Percentiles rank a stretch among this genome's conserved stretches.
Evolutionary conservation across 495 filamentous ascomycete genomes (phyloP).

Genomic region (Aspergillus cristatus): DNA sequence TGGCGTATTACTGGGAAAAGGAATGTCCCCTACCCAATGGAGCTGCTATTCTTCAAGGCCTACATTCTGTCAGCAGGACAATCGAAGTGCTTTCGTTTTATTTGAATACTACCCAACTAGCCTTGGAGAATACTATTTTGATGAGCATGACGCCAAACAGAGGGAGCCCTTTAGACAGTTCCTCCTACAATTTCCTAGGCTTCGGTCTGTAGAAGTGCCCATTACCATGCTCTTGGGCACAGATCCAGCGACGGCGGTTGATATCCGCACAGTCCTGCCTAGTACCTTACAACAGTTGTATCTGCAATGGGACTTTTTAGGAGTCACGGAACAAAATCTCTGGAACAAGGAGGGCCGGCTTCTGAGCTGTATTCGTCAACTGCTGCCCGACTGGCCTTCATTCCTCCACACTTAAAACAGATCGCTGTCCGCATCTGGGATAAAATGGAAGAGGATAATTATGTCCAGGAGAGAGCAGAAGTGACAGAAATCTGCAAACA

Average conservation of each 20-base stretch:
- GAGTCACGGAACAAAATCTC: not conserved
- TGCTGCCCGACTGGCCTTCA: not conserved
- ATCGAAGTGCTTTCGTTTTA: not conserved
- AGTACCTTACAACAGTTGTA: not conserved
- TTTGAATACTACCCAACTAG: not conserved
- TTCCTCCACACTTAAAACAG: not conserved
- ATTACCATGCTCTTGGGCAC: not conserved
- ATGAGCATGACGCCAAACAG: not conserved
- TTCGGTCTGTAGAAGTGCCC: not conserved
- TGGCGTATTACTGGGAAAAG: not conserved
- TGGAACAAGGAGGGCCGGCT: not conserved
- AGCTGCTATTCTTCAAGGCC: not conserved
- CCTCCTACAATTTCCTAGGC: not conserved
- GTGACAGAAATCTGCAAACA: not conserved
- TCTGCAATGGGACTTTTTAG: not conserved
- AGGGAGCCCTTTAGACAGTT: not conserved
- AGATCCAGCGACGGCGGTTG: not conserved
- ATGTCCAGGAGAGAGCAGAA: not conserved
- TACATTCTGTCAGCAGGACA: not conserved
- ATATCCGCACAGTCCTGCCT: not conserved
- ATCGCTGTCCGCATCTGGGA: not conserved
- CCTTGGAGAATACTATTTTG: not conserved
- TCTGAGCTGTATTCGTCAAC: not conserved
- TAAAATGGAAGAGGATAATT: not conserved
- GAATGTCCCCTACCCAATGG: not conserved